These are phyloP conservation scores for Ilyonectria robusta DNA, from an alignment of 2,329 filamentous ascomycete genomes.

Conservation along the genomic window DNA sequence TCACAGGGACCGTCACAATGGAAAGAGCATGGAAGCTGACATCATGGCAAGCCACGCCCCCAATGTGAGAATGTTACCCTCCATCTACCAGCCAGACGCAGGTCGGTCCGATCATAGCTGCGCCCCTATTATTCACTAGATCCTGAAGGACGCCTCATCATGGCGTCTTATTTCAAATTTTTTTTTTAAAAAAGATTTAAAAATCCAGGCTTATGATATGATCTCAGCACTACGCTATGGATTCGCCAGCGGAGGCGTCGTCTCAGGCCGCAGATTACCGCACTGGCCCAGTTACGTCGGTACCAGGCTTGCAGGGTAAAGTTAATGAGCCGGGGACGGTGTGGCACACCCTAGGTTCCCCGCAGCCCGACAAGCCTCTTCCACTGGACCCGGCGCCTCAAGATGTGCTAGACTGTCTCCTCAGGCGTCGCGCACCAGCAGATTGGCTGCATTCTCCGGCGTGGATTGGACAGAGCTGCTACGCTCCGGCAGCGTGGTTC, in stretches of 20 bases:
- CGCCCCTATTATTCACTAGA: not conserved
- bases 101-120: conserved; percentile 10
- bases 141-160: not conserved
- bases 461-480: conserved; percentile 34
- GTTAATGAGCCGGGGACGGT: conserved; percentile 27
- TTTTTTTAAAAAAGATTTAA: not conserved
- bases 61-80: not conserved
- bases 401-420: conserved; percentile 5
- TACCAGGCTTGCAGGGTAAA: conserved; percentile 17
- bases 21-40: not conserved
- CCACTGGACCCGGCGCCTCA: conserved; percentile 11
- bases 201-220: not conserved
- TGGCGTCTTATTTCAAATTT: not conserved
- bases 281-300: conserved; percentile 4
- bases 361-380: conserved; percentile 42
- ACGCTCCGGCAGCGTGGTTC: conserved; percentile 33
- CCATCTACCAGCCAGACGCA: not conserved
- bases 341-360: conserved; percentile 46
- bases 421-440: conserved; percentile 33
- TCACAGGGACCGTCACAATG: not conserved
- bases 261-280: not conserved
- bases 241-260: not conserved
- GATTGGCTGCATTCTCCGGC: conserved; percentile 33
- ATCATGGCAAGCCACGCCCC: not conserved
- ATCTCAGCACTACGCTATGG: not conserved